Evolutionary conservation across 2,329 filamentous ascomycete genomes (phyloP).

Genomic region (Teratosphaeria pseudoeucalypti): DNA sequence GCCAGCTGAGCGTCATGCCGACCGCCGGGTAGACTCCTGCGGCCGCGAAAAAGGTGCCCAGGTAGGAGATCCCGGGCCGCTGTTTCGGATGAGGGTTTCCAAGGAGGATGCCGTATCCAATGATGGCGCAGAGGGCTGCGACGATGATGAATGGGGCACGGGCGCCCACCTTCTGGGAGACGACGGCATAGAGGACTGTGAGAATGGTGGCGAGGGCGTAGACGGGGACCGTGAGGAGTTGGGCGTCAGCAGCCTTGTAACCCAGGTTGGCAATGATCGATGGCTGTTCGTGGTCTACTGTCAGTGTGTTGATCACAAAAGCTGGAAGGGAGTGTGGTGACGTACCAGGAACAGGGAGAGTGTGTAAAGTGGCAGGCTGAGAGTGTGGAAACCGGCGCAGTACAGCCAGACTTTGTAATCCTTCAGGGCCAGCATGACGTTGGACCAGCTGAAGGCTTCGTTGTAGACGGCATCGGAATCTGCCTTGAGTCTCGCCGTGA

Average conservation of each 20-base stretch:
- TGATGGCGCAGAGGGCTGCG: conserved; percentile 39
- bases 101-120: conserved; percentile 48
- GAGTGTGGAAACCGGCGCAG: conserved; percentile 59
- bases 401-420: conserved; percentile 67
- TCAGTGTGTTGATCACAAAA: conserved; percentile 15
- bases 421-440: conserved; percentile 52
- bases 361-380: conserved; percentile 49
- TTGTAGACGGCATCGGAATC: conserved; percentile 61
- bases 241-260: conserved; percentile 35
- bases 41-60: conserved; percentile 46
- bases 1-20: conserved; percentile 46
- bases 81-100: conserved; percentile 35
- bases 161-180: conserved; percentile 52
- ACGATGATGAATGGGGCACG: conserved; percentile 47
- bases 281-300: conserved; percentile 17
- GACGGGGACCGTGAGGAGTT: conserved; percentile 28
- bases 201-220: conserved; percentile 40
- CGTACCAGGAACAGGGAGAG: conserved; percentile 37
- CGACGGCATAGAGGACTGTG: conserved; percentile 47
- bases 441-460: conserved; percentile 58
- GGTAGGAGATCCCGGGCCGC: conserved; percentile 47
- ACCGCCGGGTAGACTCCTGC: conserved; percentile 45
- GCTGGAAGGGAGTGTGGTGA: conserved; percentile 16
- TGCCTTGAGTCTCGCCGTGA: conserved; percentile 52
- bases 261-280: conserved; percentile 57